Base-by-base conservation (phyloP, 495 filamentous ascomycete species). In the Margaritispora aquatica region DNA sequence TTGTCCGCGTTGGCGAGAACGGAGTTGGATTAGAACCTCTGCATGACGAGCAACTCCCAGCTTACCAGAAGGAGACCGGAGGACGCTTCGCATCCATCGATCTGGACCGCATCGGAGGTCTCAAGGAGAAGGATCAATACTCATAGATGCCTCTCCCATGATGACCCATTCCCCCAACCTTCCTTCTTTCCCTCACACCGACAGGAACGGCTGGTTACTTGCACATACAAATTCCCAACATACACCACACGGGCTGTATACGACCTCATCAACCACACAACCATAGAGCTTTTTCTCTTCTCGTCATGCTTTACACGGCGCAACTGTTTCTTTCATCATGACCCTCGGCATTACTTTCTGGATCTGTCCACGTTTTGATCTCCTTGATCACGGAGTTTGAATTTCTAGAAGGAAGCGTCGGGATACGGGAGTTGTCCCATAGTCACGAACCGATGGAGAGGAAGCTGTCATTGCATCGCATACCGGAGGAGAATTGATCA, bases 11-110 rank as follows among this genome's bases (percentile, higher is more conserved):
- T 61, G 92, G 92, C 59, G 95, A 97, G 49, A 86, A 80, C 26
- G 83, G 89, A 47, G 83, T 96, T 53, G 95, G 92, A 31, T 77
- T 98, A 58, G 92, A 96, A 73, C 94, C 95, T 15, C 80, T 88
- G 61, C 72, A 70, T 29, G 76, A 84, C 48, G 84, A 93, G 61
- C 75, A 80, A 62, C 80, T 97, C 26, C 93, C 94, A 15, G 88
- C 93, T 11, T 97, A 97, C 68, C 84, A 94, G 71, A 84, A 88
- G 67, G 85, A 82, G 58, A 81, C 82, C 65, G 78, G 80, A 19
- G 84, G 85, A 47, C 83, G 90, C 57, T 96, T 96, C 75, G 87
- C 94, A 65, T 92, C 90, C 11, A 78, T 98, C 61, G 94, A 98
- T 68, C 84, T 98, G 59, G 92, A 97, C 52, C 88, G 88, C 58